phyloP scores from a whole-genome alignment of 495 filamentous ascomycete species.

The Penicillium macrosclerotiorum region DNA sequence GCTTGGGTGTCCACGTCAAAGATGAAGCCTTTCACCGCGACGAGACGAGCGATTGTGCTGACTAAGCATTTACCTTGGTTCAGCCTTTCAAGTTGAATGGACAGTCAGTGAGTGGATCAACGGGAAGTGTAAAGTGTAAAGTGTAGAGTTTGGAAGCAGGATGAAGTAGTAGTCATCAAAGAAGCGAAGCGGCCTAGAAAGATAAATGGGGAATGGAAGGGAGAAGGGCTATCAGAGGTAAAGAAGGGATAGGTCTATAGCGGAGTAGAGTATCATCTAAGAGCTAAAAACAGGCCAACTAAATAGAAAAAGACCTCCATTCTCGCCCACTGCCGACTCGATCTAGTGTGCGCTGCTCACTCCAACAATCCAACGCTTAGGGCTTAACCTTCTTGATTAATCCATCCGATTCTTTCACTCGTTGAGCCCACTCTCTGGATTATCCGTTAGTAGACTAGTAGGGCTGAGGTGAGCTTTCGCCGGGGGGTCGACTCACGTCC shows the following conservation, averaged over 20 bases:
- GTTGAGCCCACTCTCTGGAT: slow-evolving; percentile 74
- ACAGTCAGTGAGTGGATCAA: background rate
- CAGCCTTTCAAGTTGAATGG: background rate
- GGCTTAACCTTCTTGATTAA: slow-evolving; percentile 55
- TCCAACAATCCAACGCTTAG: slow-evolving; percentile 13
- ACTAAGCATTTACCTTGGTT: background rate
- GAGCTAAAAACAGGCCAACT: background rate
- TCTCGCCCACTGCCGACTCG: slow-evolving; percentile 15
- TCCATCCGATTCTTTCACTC: slow-evolving; percentile 56
- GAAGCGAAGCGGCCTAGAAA: background rate
- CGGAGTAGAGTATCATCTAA: slow-evolving; percentile 12
- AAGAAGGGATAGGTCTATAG: background rate
- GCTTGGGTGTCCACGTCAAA: background rate
- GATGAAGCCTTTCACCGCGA: background rate
- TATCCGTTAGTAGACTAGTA: too few relatives aligned
- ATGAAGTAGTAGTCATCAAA: too few relatives aligned
- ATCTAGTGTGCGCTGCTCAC: slow-evolving; percentile 6
- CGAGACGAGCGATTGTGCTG: slow-evolving; percentile 1
- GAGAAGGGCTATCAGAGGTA: background rate
- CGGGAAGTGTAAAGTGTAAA: too few relatives aligned
- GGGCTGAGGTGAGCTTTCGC: too few relatives aligned
- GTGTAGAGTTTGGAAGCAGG: too few relatives aligned
- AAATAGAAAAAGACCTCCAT: background rate
- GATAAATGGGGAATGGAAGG: background rate
- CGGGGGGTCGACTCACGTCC: slow-evolving; percentile 99